Evolutionary conservation across 345 rosid genomes (phyloP).

Genomic region (Aurinia saxatilis): DNA sequence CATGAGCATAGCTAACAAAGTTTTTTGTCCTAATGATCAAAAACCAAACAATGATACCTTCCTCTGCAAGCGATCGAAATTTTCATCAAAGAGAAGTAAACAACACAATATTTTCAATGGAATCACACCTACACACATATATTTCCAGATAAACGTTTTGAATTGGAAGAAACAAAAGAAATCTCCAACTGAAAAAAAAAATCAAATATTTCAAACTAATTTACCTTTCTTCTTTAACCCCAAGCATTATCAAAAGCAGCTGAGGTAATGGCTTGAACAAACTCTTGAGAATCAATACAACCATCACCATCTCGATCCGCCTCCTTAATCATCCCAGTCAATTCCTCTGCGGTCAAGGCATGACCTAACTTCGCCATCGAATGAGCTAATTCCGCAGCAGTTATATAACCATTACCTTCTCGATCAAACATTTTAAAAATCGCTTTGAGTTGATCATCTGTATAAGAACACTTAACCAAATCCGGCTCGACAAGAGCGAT

Average conservation of each 20-base stretch:
- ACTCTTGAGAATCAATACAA: conserved; percentile 68
- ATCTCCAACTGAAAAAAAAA: not conserved
- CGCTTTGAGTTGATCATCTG: conserved; percentile 53
- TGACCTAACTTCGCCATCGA: conserved; percentile 85
- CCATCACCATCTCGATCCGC: conserved; percentile 96
- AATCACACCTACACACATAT: conserved; percentile 10
- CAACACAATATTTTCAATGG: not conserved
- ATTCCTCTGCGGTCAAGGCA: conserved; percentile 66
- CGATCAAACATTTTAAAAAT: conserved; percentile 71
- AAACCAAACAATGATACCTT: conserved; percentile 1
- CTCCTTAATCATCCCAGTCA: conserved; percentile 95
- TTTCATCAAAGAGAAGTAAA: not conserved
- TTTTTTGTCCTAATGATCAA: not conserved
- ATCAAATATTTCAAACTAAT: conserved; percentile 1
- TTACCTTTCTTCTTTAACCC: conserved; percentile 32
- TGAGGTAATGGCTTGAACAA: conserved; percentile 67
- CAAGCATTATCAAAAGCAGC: conserved; percentile 93
- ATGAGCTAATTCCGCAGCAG: conserved; percentile 79
- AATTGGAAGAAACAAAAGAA: not conserved
- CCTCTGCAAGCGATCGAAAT: conserved; percentile 11
- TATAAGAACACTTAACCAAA: conserved; percentile 69
- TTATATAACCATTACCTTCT: conserved; percentile 83
- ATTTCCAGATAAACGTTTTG: not conserved
- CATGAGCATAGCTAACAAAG: not conserved
- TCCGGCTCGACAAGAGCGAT: conserved; percentile 76